These are phyloP conservation scores for Lichtheimia ramosa DNA, from an alignment of 371 early-diverging fungal genomes.

Conservation along the genomic window DNA sequence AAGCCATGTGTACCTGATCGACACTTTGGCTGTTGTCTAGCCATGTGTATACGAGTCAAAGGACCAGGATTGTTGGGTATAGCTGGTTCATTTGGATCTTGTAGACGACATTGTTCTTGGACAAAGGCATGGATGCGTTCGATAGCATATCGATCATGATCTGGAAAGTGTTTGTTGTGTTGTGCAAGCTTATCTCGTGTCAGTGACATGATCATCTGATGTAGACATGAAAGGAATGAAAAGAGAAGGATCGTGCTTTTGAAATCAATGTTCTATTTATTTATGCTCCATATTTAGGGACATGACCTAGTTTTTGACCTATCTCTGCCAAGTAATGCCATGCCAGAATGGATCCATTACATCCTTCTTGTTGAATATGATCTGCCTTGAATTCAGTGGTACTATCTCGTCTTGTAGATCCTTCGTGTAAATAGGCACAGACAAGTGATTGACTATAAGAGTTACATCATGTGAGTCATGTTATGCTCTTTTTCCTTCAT, in stretches of 20 bases:
- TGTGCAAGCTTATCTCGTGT: neutral
- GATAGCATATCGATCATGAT: neutral
- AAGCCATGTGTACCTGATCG: neutral
- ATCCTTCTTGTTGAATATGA: conserved; percentile 21
- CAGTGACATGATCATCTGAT: neutral
- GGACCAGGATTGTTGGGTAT: too few relatives aligned
- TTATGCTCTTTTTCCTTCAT: neutral
- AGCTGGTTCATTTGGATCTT: too few relatives aligned
- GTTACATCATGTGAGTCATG: neutral
- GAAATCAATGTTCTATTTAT: neutral
- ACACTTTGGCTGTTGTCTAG: neutral
- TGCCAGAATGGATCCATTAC: conserved; percentile 35
- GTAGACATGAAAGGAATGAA: neutral
- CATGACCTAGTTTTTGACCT: conserved; percentile 38
- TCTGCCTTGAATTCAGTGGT: conserved; percentile 6
- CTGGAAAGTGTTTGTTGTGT: neutral
- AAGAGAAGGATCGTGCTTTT: neutral
- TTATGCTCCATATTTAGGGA: conserved; percentile 48
- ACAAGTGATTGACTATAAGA: conserved; percentile 7
- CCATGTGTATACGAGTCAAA: neutral
- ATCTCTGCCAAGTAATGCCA: conserved; percentile 47
- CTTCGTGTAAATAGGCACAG: conserved; percentile 25
- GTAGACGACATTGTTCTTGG: neutral
- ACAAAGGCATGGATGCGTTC: conserved; percentile 4
- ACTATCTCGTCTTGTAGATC: conserved; percentile 29